Evolutionary conservation across 352 stramenopile genomes (phyloP), one percentile per base, ranked within the genome.

Genomic region (Globisporangium middletonii): DNA sequence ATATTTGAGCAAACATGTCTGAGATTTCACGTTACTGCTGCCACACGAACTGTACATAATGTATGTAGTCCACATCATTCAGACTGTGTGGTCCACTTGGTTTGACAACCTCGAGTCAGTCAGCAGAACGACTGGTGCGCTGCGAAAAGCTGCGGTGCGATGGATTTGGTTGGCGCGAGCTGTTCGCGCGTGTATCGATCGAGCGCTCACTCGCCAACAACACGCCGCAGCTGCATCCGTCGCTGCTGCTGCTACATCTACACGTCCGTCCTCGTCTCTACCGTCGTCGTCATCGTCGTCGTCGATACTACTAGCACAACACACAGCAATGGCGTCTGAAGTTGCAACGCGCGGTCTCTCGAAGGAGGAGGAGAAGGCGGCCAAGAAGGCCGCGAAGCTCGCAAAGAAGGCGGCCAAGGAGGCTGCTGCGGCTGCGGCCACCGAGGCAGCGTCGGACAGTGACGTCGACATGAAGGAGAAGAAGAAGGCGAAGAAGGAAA

Each of bases 311-410:
- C 50, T 38, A 33, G 16, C 26, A 23, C 30, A 18, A 7, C 18
- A 47, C 48, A 53, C 15, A 37, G 23, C 47, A 15, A 62, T 62
- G 56, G 56, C 56, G 48, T 50, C 56, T 43, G 56, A 56, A 45
- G 41, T 62, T 30, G 65, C 54, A 56, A 71, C 71, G 28, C 60
- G 62, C 51, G 73, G 70, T 50, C 56, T 80, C 50, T 73, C 68
- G 28, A 77, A 68, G 37, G 80, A 89, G 58, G 79, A 83, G 57
- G 75, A 84, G 58, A 89, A 87, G 65, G 67, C 66, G 8, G 75
- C 77, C 28, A 77, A 75, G 62, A 87, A 83, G 66, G 62, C 67
- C 1, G 75, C 72, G 15, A 84, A 83, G 63, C 37, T 75, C 50
- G 75, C 75, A 41, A 81, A 76, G 69, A 84, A 86, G 62, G 12